These are phyloP conservation scores for Wickerhamiella dianesei DNA, from an alignment of 805 yeast species.

Conservation along the genomic window DNA sequence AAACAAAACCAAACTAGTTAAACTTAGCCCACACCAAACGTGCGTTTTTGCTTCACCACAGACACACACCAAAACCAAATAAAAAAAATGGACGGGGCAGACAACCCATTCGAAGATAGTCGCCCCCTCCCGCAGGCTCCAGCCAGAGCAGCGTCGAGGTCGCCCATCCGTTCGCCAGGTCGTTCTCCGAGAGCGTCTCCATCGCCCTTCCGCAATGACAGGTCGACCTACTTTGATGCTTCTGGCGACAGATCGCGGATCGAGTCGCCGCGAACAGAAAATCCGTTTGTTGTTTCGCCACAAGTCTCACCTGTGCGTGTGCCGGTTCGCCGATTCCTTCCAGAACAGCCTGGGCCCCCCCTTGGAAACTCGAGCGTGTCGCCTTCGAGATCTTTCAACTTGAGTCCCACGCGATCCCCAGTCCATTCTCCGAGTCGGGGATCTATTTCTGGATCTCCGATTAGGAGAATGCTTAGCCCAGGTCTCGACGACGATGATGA, in stretches of 20 bases:
- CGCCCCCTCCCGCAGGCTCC: constrained; percentile 1
- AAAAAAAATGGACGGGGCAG: not conserved
- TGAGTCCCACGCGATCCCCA: constrained; percentile 3
- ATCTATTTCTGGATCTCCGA: constrained; percentile 6
- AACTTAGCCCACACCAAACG: too few species aligned
- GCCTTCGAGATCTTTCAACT: constrained; percentile 6
- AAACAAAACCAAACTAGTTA: not conserved
- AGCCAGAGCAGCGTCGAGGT: constrained; percentile 1
- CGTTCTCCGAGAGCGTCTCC: not conserved
- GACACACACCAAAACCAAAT: too few species aligned
- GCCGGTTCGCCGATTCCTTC: constrained; percentile 6
- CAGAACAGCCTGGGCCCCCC: constrained; percentile 10
- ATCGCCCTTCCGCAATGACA: not conserved
- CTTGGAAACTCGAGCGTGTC: constrained; percentile 15
- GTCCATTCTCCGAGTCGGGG: not conserved
- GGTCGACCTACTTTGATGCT: not conserved
- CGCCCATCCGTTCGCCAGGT: constrained; percentile 7
- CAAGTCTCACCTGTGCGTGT: constrained; percentile 15
- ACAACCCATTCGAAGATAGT: not conserved
- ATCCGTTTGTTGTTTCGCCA: constrained; percentile 15
- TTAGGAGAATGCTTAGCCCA: constrained; percentile 4
- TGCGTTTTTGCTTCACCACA: not conserved
- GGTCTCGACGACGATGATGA: not conserved
- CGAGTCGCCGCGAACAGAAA: constrained; percentile 1
- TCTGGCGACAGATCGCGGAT: not conserved